Percentiles rank a stretch among this genome's conserved stretches.
phyloP scores from a whole-genome alignment of 495 filamentous ascomycete genomes.

The Hypoxylon fragiforme region DNA sequence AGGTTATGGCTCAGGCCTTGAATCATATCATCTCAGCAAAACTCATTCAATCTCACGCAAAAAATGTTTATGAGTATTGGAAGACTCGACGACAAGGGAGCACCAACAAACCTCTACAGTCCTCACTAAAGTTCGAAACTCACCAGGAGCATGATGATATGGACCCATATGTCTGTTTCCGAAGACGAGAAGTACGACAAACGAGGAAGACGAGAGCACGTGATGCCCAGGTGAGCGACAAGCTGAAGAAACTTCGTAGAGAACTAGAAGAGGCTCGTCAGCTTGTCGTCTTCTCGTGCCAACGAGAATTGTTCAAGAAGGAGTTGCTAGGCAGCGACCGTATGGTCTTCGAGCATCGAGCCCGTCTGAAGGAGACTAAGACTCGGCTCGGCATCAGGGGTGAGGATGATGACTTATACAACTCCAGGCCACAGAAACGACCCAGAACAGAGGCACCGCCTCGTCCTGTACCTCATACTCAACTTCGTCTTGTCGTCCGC shows the following conservation, averaged over 20 bases:
- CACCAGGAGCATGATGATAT: slow-evolving; percentile 91
- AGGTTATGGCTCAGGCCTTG: slow-evolving; percentile 78
- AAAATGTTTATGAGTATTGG: slow-evolving; percentile 91
- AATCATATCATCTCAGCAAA: slow-evolving; percentile 54
- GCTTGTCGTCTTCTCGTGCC: slow-evolving; percentile 72
- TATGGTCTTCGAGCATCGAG: slow-evolving; percentile 77
- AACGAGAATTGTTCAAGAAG: slow-evolving; percentile 75
- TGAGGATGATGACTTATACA: slow-evolving; percentile 93
- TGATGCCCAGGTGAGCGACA: slow-evolving; percentile 92
- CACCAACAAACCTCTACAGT: slow-evolving; percentile 69
- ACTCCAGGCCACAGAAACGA: slow-evolving; percentile 83
- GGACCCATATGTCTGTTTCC: slow-evolving; percentile 98
- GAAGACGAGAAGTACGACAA: slow-evolving; percentile 90
- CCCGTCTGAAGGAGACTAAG: slow-evolving; percentile 82
- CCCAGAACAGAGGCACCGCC: slow-evolving; percentile 49
- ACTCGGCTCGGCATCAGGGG: slow-evolving; percentile 84
- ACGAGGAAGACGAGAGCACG: slow-evolving; percentile 91
- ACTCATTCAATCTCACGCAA: slow-evolving; percentile 71
- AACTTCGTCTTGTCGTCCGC: slow-evolving; percentile 69
- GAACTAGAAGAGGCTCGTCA: slow-evolving; percentile 89
- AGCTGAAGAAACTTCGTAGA: slow-evolving; percentile 85
- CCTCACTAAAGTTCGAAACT: slow-evolving; percentile 87
- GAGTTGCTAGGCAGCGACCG: slow-evolving; percentile 75
- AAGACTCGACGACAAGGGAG: slow-evolving; percentile 65
- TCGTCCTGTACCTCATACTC: slow-evolving; percentile 46